Conservation (phyloP, 805 yeast genomes). For the Saccharomycopsis sp. region DNA sequence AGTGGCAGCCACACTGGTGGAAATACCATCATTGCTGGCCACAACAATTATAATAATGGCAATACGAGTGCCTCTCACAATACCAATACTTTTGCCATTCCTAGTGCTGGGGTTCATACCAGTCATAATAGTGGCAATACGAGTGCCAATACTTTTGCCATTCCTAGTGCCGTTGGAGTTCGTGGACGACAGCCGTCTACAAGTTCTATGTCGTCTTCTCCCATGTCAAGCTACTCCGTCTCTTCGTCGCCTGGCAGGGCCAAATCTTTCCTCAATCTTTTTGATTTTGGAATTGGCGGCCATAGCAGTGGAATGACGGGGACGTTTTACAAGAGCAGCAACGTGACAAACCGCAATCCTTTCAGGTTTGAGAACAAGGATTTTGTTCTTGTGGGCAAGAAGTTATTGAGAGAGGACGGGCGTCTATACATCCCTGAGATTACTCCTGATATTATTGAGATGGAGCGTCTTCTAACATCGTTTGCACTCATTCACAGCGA, state of each 20-base stretch:
- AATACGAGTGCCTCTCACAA: not conserved
- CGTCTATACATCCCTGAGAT: slow-evolving; percentile 3
- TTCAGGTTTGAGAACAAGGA: slow-evolving; percentile 15
- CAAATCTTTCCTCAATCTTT: not conserved
- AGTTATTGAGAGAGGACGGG: slow-evolving; percentile 13
- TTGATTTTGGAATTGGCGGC: not conserved
- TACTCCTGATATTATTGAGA: not conserved
- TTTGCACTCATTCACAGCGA: slow-evolving; percentile 10
- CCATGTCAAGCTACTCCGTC: not conserved
- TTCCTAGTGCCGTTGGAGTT: not conserved
- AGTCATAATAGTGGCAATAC: not conserved
- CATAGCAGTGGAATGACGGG: not conserved
- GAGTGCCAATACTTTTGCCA: not conserved
- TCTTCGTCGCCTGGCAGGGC: not conserved
- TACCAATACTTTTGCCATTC: not conserved
- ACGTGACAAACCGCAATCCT: slow-evolving; percentile 12
- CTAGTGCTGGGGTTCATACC: too few species aligned
- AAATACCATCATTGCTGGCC: too few species aligned
- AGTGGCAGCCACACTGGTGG: too few species aligned
- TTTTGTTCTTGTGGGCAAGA: slow-evolving; percentile 8
- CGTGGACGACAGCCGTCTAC: not conserved
- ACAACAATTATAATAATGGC: too few species aligned
- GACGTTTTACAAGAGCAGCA: not conserved
- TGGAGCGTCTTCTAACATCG: slow-evolving; percentile 5
- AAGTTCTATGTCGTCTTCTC: not conserved